Conservation (phyloP, 2,329 filamentous ascomycete species). For the Gnomoniopsis sp. region DNA sequence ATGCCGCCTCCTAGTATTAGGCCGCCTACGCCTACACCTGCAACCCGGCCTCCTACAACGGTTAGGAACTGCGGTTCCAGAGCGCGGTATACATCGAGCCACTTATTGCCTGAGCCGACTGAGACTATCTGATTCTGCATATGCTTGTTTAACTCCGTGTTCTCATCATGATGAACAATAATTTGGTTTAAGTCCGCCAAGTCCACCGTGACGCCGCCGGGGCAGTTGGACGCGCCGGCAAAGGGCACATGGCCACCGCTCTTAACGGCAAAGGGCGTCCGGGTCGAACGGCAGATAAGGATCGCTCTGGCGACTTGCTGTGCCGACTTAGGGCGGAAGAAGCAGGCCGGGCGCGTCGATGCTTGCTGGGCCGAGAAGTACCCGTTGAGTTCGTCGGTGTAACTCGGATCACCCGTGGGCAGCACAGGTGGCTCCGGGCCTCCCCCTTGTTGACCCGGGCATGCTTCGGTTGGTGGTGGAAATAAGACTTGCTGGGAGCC, state of each 20-base stretch:
- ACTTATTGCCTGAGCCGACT: conserved; percentile 41
- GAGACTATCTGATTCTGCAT: conserved; percentile 33
- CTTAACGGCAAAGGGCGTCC: conserved; percentile 17
- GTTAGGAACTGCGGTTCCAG: conserved; percentile 37
- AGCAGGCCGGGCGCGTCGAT: no score
- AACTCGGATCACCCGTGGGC: no score
- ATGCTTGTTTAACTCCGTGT: no score
- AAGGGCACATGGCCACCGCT: conserved; percentile 4
- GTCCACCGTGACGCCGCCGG: conserved; percentile 5
- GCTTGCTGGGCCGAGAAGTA: no score
- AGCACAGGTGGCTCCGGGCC: no score
- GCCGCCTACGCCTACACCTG: conserved; percentile 41
- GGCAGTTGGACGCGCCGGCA: conserved; percentile 4
- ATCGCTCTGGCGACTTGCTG: no score
- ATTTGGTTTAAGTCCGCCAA: not conserved
- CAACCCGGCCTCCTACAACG: conserved; percentile 41
- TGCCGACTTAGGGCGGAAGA: no score
- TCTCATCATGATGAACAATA: conserved; percentile 30
- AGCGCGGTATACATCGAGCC: conserved; percentile 37
- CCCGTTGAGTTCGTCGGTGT: no score
- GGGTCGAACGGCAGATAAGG: no score
- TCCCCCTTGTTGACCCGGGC: no score
- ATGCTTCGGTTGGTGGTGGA: no score
- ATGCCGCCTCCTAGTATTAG: conserved; percentile 46
- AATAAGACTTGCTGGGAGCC: no score